phyloP scores from a whole-genome alignment of 1,284 basidiomycete species.

The Moesziomyces sp. region DNA sequence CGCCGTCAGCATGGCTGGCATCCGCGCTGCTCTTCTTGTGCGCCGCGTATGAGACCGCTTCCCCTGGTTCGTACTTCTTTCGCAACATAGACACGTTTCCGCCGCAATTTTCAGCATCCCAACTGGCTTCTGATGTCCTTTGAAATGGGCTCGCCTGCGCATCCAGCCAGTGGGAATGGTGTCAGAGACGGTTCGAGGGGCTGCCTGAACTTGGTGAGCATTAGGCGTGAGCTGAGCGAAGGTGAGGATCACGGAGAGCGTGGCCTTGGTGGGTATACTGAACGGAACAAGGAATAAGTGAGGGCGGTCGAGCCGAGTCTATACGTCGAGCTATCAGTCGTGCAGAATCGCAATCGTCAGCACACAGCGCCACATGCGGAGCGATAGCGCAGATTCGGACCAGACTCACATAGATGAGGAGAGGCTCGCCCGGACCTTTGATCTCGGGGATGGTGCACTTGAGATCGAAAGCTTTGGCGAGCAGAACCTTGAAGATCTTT shows the following conservation, averaged over 20 bases:
- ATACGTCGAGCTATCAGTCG: constrained; percentile 14
- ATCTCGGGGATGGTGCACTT: constrained; percentile 64
- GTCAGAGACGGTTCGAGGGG: not conserved
- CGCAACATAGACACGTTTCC: too few relatives aligned
- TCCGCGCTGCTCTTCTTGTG: constrained; percentile 27
- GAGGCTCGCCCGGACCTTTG: constrained; percentile 53
- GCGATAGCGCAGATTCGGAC: not conserved
- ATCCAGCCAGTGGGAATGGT: too few relatives aligned
- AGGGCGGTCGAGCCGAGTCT: not conserved
- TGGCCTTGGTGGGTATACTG: not conserved
- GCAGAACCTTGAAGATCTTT: constrained; percentile 76
- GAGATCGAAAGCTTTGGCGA: constrained; percentile 59
- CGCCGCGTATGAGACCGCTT: constrained; percentile 11
- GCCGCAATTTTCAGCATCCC: too few relatives aligned
- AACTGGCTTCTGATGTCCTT: not conserved
- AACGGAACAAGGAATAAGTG: not conserved
- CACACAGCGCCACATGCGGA: too few relatives aligned
- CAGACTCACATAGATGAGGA: constrained; percentile 55
- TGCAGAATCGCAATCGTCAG: not conserved
- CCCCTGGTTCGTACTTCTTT: too few relatives aligned
- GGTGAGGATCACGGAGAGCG: not conserved
- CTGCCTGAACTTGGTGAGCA: not conserved
- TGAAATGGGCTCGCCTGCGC: not conserved
- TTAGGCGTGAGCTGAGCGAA: too few relatives aligned
- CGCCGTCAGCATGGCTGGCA: constrained; percentile 29